These are phyloP conservation scores for Syzygium syzygioides DNA, from an alignment of 441 rosid genomes.

Conservation along the genomic window DNA sequence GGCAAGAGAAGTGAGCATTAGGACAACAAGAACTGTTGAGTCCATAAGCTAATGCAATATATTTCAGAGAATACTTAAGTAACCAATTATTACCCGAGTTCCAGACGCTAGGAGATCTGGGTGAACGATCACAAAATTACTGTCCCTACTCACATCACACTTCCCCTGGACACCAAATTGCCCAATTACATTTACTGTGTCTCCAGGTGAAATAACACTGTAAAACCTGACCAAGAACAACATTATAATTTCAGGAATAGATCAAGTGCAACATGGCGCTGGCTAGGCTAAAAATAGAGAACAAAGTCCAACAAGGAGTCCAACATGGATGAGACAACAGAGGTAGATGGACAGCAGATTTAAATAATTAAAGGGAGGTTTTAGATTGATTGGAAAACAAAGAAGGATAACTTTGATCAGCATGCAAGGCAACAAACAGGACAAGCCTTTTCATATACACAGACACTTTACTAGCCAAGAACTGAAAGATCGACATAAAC, in stretches of 20 bases:
- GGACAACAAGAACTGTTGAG: neutral
- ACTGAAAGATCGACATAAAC: neutral
- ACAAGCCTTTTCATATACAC: neutral
- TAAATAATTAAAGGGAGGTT: neutral
- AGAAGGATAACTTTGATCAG: neutral
- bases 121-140: slow-evolving; percentile 76
- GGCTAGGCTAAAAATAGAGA: neutral
- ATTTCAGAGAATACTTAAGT: slow-evolving; percentile 5
- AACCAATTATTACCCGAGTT: slow-evolving; percentile 58
- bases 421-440: neutral
- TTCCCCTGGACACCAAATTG: slow-evolving; percentile 74
- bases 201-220: slow-evolving; percentile 88
- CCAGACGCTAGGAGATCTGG: slow-evolving; percentile 92
- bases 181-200: slow-evolving; percentile 87
- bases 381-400: neutral
- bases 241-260: neutral
- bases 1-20: neutral
- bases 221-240: slow-evolving; percentile 50
- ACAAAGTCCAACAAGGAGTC: neutral
- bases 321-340: neutral
- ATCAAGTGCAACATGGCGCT: neutral
- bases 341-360: neutral
- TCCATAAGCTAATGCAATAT: slow-evolving; percentile 6
- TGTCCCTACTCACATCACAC: slow-evolving; percentile 62
- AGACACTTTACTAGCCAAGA: neutral